Evolutionary conservation across 306 rosid genomes (phyloP).

Genomic region (Luffa acutangula): DNA sequence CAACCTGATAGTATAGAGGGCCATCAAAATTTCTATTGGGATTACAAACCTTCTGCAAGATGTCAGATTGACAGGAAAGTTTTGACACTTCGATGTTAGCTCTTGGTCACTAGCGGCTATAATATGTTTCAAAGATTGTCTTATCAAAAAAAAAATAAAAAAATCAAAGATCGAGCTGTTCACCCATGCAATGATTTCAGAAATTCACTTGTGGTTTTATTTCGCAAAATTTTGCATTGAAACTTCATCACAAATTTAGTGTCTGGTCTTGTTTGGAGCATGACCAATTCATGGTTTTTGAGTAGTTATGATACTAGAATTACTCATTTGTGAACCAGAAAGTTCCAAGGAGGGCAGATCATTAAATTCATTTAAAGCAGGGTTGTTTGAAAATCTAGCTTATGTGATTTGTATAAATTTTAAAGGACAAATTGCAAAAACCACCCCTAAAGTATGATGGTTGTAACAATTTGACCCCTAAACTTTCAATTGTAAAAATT

Average conservation of each 20-base stretch:
- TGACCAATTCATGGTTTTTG: not conserved
- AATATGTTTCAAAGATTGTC: not conserved
- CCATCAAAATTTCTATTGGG: not conserved
- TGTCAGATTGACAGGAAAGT: not conserved
- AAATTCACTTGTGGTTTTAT: not conserved
- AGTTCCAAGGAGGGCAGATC: not conserved
- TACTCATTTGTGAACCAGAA: not conserved
- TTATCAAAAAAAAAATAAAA: too few relatives aligned
- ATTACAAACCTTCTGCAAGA: not conserved
- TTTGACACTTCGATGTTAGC: not conserved
- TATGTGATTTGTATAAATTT: not conserved
- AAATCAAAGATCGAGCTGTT: not conserved
- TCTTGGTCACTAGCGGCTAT: not conserved
- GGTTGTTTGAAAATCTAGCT: not conserved
- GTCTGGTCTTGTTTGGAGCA: not conserved
- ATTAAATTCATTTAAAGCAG: not conserved
- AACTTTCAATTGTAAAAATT: too few relatives aligned
- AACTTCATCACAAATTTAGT: not conserved
- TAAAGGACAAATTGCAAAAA: too few relatives aligned
- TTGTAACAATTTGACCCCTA: too few relatives aligned
- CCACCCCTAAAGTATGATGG: too few relatives aligned
- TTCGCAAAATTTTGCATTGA: not conserved
- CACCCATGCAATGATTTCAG: not conserved
- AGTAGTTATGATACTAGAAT: not conserved
- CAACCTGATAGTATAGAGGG: not conserved